These are phyloP conservation scores for Boletus sp. DNA, from an alignment of 1,284 basidiomycete genomes.

Conservation along the genomic window DNA sequence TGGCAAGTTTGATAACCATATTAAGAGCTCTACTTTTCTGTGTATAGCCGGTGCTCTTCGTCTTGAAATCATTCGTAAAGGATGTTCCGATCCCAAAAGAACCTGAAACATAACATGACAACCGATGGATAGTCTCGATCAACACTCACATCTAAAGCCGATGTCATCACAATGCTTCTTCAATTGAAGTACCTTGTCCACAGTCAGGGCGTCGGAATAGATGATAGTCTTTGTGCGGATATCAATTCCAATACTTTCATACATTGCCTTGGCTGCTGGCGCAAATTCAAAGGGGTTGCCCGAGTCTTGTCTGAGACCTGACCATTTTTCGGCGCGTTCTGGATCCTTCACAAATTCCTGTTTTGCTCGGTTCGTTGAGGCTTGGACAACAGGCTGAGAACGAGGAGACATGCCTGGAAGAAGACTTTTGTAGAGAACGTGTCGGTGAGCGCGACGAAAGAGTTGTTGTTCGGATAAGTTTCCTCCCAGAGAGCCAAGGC, in stretches of 20 bases:
- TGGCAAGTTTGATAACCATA: constrained; percentile 42
- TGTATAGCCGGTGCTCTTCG: constrained; percentile 39
- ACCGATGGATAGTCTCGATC: not conserved
- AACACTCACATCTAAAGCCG: constrained; percentile 63
- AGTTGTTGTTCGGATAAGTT: constrained; percentile 55
- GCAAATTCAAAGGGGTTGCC: constrained; percentile 83
- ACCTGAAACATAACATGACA: constrained; percentile 33
- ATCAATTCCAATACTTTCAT: constrained; percentile 63
- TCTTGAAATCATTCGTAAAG: constrained; percentile 83
- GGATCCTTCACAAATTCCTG: constrained; percentile 63
- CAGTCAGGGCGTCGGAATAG: constrained; percentile 77
- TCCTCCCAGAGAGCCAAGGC: constrained; percentile 85
- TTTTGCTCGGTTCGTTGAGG: constrained; percentile 3
- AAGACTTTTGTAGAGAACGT: constrained; percentile 87
- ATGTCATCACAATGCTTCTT: constrained; percentile 70
- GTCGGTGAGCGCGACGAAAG: constrained; percentile 83
- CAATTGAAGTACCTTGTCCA: constrained; percentile 67
- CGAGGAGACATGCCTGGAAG: constrained; percentile 52
- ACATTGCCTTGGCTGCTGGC: constrained; percentile 66
- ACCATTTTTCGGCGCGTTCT: constrained; percentile 67
- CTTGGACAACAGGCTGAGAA: not conserved
- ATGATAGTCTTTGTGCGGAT: constrained; percentile 67
- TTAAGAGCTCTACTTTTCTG: constrained; percentile 71
- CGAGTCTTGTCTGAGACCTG: constrained; percentile 86
- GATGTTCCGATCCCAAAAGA: constrained; percentile 91